Evolutionary conservation across 202 grass and related monocot genomes (phyloP).

Genomic region (Saccharum hybrid): DNA sequence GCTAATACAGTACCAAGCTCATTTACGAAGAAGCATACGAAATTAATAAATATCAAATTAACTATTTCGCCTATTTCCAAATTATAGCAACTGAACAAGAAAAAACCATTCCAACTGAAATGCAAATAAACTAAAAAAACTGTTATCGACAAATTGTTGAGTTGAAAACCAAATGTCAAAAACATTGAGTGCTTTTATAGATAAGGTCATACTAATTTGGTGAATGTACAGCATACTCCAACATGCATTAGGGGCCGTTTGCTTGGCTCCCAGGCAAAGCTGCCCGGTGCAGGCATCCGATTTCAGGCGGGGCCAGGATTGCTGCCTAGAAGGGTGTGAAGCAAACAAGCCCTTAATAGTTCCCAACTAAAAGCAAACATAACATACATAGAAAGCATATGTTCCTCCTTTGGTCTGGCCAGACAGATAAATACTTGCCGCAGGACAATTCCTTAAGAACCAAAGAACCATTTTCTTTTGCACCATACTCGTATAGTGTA

Average conservation of each 20-base stretch:
- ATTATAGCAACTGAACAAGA: not conserved
- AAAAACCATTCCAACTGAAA: not conserved
- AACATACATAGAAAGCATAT: not conserved
- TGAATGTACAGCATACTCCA: not conserved
- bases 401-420: constrained; percentile 38
- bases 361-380: constrained; percentile 19
- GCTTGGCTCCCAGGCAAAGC: not conserved
- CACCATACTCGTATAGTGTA: constrained; percentile 54
- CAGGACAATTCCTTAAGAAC: constrained; percentile 33
- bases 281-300: not conserved
- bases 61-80: not conserved
- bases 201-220: not conserved
- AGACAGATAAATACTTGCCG: constrained; percentile 23
- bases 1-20: not conserved
- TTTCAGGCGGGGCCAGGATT: not conserved
- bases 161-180: not conserved
- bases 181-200: not conserved
- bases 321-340: not conserved
- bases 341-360: not conserved
- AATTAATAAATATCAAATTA: not conserved
- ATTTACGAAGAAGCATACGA: not conserved
- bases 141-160: not conserved
- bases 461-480: constrained; percentile 55
- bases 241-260: not conserved
- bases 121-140: not conserved